A percentile compares a stretch with the other conserved stretches of the same genome.
These are phyloP conservation scores for Sclerotinia subarctica DNA, from an alignment of 2,329 filamentous ascomycete species.

Conservation along the genomic window DNA sequence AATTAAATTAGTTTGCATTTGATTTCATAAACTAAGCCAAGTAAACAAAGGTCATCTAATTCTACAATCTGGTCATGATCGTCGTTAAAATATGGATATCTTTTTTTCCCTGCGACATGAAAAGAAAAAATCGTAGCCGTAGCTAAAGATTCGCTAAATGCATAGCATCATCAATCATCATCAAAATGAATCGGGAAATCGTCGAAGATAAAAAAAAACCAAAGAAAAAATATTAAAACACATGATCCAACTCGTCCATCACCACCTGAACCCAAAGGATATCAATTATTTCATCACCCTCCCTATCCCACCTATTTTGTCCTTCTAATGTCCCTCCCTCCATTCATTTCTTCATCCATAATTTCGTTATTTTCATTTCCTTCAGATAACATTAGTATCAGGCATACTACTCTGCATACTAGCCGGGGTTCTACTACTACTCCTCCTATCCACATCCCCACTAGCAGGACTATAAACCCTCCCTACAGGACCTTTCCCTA, in stretches of 20 bases:
- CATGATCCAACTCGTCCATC: slow-evolving; percentile 1
- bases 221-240: not conserved
- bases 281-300: slow-evolving; percentile 2
- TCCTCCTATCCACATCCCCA: slow-evolving; percentile 24
- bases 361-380: not conserved
- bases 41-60: slow-evolving; percentile 8
- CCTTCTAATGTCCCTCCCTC: not conserved
- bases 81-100: slow-evolving; percentile 20
- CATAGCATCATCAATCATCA: slow-evolving; percentile 15
- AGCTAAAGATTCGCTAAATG: not conserved
- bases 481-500: slow-evolving; percentile 25
- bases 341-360: slow-evolving; percentile 4
- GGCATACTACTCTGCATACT: slow-evolving; percentile 39
- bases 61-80: slow-evolving; percentile 14
- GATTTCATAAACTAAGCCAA: slow-evolving; percentile 8
- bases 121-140: not conserved
- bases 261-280: slow-evolving; percentile 10
- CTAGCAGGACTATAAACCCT: slow-evolving; percentile 29
- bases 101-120: not conserved
- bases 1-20: slow-evolving; percentile 2
- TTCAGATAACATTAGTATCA: slow-evolving; percentile 32
- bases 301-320: not conserved
- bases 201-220: not conserved
- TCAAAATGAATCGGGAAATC: slow-evolving; percentile 6
- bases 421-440: slow-evolving; percentile 26